Percentiles rank a stretch among this genome's conserved stretches.
These are phyloP conservation scores for Leucaena leucocephala DNA, from an alignment of 306 rosid species.

Conservation along the genomic window DNA sequence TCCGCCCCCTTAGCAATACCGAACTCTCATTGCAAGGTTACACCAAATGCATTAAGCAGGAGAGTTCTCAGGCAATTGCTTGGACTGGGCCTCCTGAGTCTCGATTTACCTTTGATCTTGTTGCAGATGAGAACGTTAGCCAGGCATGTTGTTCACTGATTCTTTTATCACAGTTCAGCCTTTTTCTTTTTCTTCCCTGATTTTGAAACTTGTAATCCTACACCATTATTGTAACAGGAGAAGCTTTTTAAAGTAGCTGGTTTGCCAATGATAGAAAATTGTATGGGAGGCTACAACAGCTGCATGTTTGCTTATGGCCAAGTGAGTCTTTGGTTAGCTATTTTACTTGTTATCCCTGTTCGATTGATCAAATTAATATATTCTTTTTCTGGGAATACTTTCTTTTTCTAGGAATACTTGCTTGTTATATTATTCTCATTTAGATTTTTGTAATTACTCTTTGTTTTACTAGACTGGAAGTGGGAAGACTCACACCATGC, in stretches of 20 bases:
- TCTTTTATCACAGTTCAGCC: background rate
- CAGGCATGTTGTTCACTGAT: constrained; percentile 57
- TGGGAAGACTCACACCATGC: constrained; percentile 99
- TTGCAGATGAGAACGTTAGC: constrained; percentile 94
- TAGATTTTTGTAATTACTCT: constrained; percentile 20
- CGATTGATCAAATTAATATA: constrained; percentile 7
- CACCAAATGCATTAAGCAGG: constrained; percentile 80
- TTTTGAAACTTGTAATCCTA: constrained; percentile 32
- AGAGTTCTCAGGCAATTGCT: constrained; percentile 72
- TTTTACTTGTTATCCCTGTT: constrained; percentile 20
- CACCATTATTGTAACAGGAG: constrained; percentile 61
- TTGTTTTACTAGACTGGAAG: constrained; percentile 78
- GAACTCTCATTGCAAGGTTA: constrained; percentile 90
- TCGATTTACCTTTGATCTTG: constrained; percentile 88
- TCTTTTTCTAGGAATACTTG: background rate
- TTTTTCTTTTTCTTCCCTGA: background rate
- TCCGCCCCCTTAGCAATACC: constrained; percentile 84
- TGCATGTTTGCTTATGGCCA: constrained; percentile 99
- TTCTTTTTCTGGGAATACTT: background rate
- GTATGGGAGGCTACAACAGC: constrained; percentile 95
- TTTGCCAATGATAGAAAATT: constrained; percentile 93
- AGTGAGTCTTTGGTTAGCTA: constrained; percentile 56
- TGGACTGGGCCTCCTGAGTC: constrained; percentile 98
- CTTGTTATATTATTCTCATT: background rate
- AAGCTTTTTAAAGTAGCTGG: constrained; percentile 92